Evolutionary conservation across 202 grass and related monocot genomes (phyloP), one percentile per base, ranked within the genome.

Genomic region (Zizania palustris): DNA sequence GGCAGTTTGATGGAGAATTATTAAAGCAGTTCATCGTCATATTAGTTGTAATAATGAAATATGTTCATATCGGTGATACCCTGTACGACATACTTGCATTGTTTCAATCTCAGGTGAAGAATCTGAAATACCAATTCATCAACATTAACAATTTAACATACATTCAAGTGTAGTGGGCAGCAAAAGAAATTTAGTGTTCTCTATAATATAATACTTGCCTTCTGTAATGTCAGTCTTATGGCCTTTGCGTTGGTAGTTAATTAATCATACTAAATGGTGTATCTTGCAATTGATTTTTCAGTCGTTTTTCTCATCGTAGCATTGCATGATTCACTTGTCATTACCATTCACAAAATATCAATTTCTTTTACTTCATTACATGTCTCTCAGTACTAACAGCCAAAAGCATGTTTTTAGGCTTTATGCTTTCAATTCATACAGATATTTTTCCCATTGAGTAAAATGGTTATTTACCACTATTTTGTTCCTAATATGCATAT

Each of bases 281-380:
- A 51, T 70, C 7, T 16, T 48, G 13, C 50, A 35, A 2, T 15
- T 37, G 45, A 51, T 50, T 51, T 69, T 0, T 33, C 67, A 48
- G 11, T 37, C 14, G 45, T 70, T 69, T 70, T 70, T 6, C n/a
- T 19, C 16, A 54, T 20, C 51, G 8, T 38, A 48, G 33, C 13
- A 36, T 53, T 71, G n/a, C 63, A 53, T 53, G 43, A 48, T 68
- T 43, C 42, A 67, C 14, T 33, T 13, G 11, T 68, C 21, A 45
- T 28, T 28, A 28, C 28, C 28, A 67, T 33, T 7, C 13, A 21
- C 21, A 0, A 34, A 46, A 16, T 66, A 48, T 33, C 20, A 20
- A 28, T 28, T 15, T 16, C 28, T 15, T 68, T 68, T 21, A 68
- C 33, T 71, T 28, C 18, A 70, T 45, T 45, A 43, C 28, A 36